phyloP scores from a whole-genome alignment of 2,329 filamentous ascomycete species.

The Pezicula carpinea region DNA sequence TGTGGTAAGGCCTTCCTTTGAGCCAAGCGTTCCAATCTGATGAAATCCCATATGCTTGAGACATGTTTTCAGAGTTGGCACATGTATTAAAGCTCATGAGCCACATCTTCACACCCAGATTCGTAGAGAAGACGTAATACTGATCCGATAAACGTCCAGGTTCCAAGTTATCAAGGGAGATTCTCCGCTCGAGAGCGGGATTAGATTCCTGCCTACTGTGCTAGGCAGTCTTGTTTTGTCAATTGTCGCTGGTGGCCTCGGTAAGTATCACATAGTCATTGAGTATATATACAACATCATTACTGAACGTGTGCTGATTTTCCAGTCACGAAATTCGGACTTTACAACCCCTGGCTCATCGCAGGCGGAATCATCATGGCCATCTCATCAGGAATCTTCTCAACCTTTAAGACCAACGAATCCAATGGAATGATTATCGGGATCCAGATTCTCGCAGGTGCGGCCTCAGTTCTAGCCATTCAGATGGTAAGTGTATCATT shows the following conservation, averaged over 20 bases:
- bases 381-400: constrained; percentile 10
- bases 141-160: no score
- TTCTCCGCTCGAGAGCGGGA: constrained; percentile 29
- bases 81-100: no score
- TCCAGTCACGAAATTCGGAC: constrained; percentile 24
- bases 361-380: constrained; percentile 6
- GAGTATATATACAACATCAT: neutral
- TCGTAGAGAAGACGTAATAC: no score
- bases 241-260: constrained; percentile 23
- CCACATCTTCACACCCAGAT: no score
- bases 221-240: constrained; percentile 24
- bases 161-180: constrained; percentile 40
- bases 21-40: no score
- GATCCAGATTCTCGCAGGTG: constrained; percentile 48
- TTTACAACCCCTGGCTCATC: constrained; percentile 16
- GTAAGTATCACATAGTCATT: constrained; percentile 3
- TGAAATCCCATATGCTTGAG: no score
- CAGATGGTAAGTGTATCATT: constrained; percentile 18
- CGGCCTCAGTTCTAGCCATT: constrained; percentile 12
- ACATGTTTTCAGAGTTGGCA: no score
- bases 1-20: no score
- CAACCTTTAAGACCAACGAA: constrained; percentile 12
- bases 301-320: constrained; percentile 9
- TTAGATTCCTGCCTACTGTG: constrained; percentile 34
- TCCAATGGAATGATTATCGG: constrained; percentile 13